Percentiles rank a stretch among this genome's conserved stretches.
Conservation (phyloP, 108 stramenopile genomes). For the Cylindrotheca fusiformis region DNA sequence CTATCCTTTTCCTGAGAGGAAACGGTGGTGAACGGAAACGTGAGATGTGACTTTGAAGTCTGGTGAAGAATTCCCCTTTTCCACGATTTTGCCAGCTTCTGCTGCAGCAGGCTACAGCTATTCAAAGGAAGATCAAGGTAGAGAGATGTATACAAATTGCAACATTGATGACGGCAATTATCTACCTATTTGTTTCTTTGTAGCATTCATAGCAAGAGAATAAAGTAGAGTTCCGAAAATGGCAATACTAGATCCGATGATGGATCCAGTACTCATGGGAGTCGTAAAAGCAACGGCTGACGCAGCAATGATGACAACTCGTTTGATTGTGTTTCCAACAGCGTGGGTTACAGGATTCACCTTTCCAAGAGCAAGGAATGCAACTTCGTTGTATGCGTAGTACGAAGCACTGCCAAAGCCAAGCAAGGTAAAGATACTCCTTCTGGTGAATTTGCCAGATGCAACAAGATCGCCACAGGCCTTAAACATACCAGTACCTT, state of each 20-base stretch:
- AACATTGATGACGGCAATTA: no score
- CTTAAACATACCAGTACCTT: slow-evolving; percentile 84
- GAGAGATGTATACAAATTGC: no score
- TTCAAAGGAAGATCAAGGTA: no score
- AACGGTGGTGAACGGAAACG: no score
- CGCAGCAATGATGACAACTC: slow-evolving; percentile 97
- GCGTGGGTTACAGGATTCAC: slow-evolving; percentile 97
- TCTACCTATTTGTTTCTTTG: slow-evolving; percentile 51
- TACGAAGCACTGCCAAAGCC: slow-evolving; percentile 70
- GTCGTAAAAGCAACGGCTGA: slow-evolving; percentile 95
- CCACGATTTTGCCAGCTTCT: no score
- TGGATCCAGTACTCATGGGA: slow-evolving; percentile 89
- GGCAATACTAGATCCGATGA: slow-evolving; percentile 91
- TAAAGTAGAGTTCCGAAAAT: slow-evolving; percentile 92
- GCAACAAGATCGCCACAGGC: slow-evolving; percentile 81
- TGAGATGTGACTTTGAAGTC: no score
- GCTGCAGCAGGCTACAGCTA: no score
- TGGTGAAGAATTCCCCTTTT: no score
- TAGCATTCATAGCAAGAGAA: slow-evolving; percentile 92
- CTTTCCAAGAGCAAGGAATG: slow-evolving; percentile 94
- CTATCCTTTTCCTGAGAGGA: no score
- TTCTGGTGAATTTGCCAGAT: slow-evolving; percentile 72
- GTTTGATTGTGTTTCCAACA: slow-evolving; percentile 99
- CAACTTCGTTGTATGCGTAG: slow-evolving; percentile 99
- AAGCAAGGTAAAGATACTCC: slow-evolving; percentile 50